Evolutionary conservation across 129 eudicot genomes (phyloP).

Genomic region (Flaveria robusta): DNA sequence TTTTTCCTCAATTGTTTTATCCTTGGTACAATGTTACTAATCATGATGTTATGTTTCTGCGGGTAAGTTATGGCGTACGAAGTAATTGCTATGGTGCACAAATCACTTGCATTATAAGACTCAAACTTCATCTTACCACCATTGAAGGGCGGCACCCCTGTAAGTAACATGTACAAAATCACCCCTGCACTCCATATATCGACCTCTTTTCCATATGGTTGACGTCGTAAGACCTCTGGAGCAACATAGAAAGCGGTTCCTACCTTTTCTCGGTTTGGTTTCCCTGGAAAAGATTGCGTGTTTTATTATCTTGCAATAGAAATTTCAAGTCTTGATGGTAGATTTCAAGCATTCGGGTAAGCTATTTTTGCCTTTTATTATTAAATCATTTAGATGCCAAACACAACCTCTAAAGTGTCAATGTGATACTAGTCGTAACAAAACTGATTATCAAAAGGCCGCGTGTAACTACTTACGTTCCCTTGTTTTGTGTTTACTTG

Average conservation of each 20-base stretch:
- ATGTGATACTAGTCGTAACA: background rate
- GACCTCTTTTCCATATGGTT: constrained; percentile 62
- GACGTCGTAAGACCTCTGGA: constrained; percentile 70
- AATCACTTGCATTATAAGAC: background rate
- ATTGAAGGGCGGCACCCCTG: constrained; percentile 81
- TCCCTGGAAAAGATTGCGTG: constrained; percentile 41
- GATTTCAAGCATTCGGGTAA: background rate
- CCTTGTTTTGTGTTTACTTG: background rate
- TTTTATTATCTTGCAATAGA: background rate
- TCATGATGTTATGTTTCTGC: background rate
- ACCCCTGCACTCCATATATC: constrained; percentile 95
- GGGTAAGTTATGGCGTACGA: background rate
- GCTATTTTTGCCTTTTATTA: background rate
- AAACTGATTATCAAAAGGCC: background rate
- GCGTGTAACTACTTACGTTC: background rate
- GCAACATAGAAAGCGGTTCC: constrained; percentile 94
- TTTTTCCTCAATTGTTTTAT: background rate
- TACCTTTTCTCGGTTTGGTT: constrained; percentile 63
- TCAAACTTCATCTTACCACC: constrained; percentile 54
- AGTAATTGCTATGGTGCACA: background rate
- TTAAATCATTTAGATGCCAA: background rate
- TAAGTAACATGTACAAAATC: constrained; percentile 78
- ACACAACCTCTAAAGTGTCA: background rate
- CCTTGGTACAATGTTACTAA: background rate
- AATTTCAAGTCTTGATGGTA: background rate